Conservation (phyloP, 2,329 filamentous ascomycete species). For the Ilyonectria sp. region DNA sequence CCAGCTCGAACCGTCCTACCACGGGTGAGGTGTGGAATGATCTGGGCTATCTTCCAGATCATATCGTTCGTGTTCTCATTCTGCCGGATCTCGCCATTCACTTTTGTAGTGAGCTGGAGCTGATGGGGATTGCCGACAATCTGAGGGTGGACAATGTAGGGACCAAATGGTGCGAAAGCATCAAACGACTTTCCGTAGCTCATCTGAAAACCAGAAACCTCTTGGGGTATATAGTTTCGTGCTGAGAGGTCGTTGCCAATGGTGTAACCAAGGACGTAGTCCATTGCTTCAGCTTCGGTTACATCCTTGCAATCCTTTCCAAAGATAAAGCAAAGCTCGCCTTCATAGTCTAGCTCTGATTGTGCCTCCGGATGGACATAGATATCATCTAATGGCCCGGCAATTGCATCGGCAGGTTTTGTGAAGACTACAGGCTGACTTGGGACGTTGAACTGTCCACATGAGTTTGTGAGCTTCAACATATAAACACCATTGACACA, state of each 20-base stretch:
- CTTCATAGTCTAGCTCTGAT: conserved; percentile 14
- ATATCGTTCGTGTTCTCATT: conserved; percentile 1
- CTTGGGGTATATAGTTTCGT: conserved; percentile 1
- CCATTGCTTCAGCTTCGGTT: conserved; percentile 1
- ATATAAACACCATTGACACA: too few relatives aligned
- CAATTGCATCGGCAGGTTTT: conserved; percentile 1
- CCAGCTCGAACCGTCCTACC: not conserved
- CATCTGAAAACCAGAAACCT: conserved; percentile 10
- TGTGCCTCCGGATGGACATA: conserved; percentile 7
- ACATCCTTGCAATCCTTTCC: conserved; percentile 11
- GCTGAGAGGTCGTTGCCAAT: conserved; percentile 11
- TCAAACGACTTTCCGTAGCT: conserved; percentile 15
- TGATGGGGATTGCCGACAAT: conserved; percentile 3
- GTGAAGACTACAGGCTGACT: conserved; percentile 7
- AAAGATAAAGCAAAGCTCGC: conserved; percentile 9
- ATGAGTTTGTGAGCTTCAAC: too few relatives aligned
- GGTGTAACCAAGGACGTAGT: conserved; percentile 5
- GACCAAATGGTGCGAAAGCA: conserved; percentile 8
- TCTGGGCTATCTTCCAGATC: not conserved
- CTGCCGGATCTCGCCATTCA: conserved; percentile 10
- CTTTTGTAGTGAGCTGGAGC: conserved; percentile 3
- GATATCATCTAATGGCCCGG: conserved; percentile 7
- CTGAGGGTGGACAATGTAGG: not conserved
- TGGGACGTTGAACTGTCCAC: too few relatives aligned
- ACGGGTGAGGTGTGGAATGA: not conserved